Base-by-base conservation (phyloP, 495 filamentous ascomycete genomes). In the Penicillium turbatum region DNA sequence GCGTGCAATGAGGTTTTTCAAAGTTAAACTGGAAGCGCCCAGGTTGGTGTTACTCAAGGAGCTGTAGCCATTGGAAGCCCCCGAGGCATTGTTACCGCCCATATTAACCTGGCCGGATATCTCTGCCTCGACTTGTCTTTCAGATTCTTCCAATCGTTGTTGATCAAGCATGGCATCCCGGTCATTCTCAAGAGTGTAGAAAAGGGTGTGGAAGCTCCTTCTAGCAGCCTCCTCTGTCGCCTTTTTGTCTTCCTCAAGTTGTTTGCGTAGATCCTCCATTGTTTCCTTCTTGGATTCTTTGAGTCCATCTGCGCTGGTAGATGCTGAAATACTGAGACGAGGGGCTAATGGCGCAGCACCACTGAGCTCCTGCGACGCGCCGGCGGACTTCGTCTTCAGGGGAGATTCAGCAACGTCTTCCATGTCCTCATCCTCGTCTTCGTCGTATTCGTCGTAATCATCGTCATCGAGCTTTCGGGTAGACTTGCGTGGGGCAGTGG, bases 141-240 rank as follows among this genome's bases (percentile, higher is more conserved):
- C 93, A 1, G 92, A 89, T 64, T 97, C 93, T 56, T 97, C 95
- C 38, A 99, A 80, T 65, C 90, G 90, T 70, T 97, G 90, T 69
- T 99, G 95, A 67, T 99, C 93, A 55, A 96, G 68, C 95, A 97
- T 97, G 36, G 93, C 92, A 64, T 91, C 89, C 26, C 87, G 82
- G 68, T 99, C 93, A 65, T 90, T 92, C 67, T 99, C 93, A 27
- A 97, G 74, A 2, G 95, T 97, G 68, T 96, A 93, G 68, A 97
- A 95, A 37, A 93, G 68, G 3, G 89, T 95, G 66, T 95, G 82
- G 67, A 95, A 96, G 72, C 87, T 93, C 53, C 83, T 79, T 74
- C 87, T 90, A 19, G 87, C 93, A 41, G 89, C 86, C 61, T 96
- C 90, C 66, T 96, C 92, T 15, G 89, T 90, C 19, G 88, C 91